Evolutionary conservation across 2,329 filamentous ascomycete species (phyloP), one percentile per base, ranked within the genome.

Genomic region (Penicillium sp.): DNA sequence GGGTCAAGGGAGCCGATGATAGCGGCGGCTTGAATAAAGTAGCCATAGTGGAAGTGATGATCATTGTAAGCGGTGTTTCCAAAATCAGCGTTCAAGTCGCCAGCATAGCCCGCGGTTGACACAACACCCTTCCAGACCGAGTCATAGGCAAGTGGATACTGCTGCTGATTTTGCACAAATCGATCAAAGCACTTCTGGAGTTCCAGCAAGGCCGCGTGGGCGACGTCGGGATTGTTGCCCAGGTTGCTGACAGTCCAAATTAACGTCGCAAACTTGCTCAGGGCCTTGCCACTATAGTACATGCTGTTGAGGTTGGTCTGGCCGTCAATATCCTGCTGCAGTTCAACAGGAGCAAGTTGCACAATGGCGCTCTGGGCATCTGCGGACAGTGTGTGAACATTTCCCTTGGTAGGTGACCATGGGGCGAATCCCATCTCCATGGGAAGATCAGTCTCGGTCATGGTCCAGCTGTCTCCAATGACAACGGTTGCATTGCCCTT

Each of bases 281-380:
- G 77, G 1, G 87, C 89, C 81, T 94, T 98, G 66, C 95, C 95
- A 66, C 90, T 90, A 75, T 89, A 97, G 76, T 98, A 98, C 87
- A 96, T 93, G 39, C 92, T 96, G 71, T 94, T 85, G 37, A 91
- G 79, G 63, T 95, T 85, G 5, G 87, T 86, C 69, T 95, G 88
- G 0, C 79, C 78, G n/a, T 80, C 75, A 75, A 97, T 91, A 71
- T 92, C 83, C 75, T 95, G 88, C 0, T 85, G 83, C 0, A 96
- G 79, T 73, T 99, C 95, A 19, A 81, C 83, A n/a, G 82, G 80
- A 1, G 91, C 89, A 9, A 87, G 80, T 1, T 82, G 79, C 37
- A 79, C 77, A 56, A 96, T 89, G 2, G 80, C 78, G 2, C 81
- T 72, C 65, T 87, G 85, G 1, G 86, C 84, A n/a, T 79, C 76